These are phyloP conservation scores for Trichocomaceae sp. DNA, from an alignment of 2,329 filamentous ascomycete genomes.

Conservation along the genomic window DNA sequence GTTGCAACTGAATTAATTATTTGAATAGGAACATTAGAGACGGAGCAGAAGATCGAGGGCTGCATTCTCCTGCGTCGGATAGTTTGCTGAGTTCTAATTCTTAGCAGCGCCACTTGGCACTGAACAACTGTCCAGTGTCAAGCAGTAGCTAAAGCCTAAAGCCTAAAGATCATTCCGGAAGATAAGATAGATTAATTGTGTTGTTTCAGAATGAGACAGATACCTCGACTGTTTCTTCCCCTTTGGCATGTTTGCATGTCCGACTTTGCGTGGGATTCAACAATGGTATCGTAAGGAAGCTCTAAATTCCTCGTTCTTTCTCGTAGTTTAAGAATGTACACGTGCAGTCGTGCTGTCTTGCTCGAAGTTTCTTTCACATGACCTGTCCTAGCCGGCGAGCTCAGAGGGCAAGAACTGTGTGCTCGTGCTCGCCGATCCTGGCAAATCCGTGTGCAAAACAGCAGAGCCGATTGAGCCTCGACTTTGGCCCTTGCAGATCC, in stretches of 20 bases:
- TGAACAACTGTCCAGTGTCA: too few species aligned
- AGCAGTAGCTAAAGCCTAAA: too few species aligned
- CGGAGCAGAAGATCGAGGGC: too few species aligned
- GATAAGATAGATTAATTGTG: not conserved
- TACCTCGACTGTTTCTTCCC: not conserved
- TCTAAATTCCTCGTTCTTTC: not conserved
- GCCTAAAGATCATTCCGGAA: not conserved
- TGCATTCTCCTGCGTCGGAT: not conserved
- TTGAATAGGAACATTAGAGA: too few species aligned
- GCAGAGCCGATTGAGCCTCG: not conserved
- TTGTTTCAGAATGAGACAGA: constrained; percentile 10
- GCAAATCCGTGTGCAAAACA: not conserved
- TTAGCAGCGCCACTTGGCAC: too few species aligned
- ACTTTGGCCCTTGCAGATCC: not conserved
- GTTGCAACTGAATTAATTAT: not conserved
- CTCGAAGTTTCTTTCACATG: not conserved
- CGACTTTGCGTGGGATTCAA: not conserved
- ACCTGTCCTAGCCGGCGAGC: not conserved
- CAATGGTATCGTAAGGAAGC: not conserved
- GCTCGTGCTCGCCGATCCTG: not conserved
- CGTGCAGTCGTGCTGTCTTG: not conserved
- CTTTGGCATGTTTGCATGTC: not conserved
- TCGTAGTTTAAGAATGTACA: not conserved
- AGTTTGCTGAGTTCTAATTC: too few species aligned
- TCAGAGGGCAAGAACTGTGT: too few species aligned